Evolutionary conservation across 148 eudicot species (phyloP), one percentile per base, ranked within the genome.

Genomic region (Rhododendron griersonianum): DNA sequence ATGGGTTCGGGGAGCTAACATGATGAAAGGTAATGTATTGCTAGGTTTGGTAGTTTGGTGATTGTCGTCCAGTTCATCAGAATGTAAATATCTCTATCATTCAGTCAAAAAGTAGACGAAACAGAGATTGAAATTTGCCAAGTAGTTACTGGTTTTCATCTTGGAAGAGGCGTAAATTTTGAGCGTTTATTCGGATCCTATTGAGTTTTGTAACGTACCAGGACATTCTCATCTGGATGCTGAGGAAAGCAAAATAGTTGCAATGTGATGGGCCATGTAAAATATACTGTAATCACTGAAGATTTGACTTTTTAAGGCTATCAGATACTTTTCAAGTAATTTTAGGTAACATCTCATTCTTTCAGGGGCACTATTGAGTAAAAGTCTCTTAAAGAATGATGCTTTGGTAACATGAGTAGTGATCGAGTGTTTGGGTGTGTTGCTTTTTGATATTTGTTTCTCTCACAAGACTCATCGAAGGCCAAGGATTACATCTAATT

Each of bases 1-100:
- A 86, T 96, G 98, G 98, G 93, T 93, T 45, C 92, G 98, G 3
- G 98, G 98, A 51, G 92, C 93, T 28, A 94, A 92, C 86, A 90
- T 91, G 88, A 94, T 96, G 98, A 87, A 91, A 92, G 98, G 98
- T 94, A 87, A 10, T 2, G 21, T 63, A 25, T 41, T 44, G 11
- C 59, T 28, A 18, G 16, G 73, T 47, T 84, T 57, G 33, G n/a
- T 41, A 53, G 14, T 18, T 81, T 11, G 51, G 8, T 78, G 41
- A 1, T 74, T 74, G 5, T 23, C 3, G 18, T 30, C 2, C 14
- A 25, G 33, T 30, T 69, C 35, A 25, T 69, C 37, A 69, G 18
- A 71, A 71, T 71, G 7, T 7, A 28, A 25, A 28, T 11, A 25
- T 30, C 35, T 47, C 11, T 67, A 25, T 9, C 28, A 69, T 69